Conservation (phyloP, 2,329 filamentous ascomycete species). For the Alternaria tenuissima region DNA sequence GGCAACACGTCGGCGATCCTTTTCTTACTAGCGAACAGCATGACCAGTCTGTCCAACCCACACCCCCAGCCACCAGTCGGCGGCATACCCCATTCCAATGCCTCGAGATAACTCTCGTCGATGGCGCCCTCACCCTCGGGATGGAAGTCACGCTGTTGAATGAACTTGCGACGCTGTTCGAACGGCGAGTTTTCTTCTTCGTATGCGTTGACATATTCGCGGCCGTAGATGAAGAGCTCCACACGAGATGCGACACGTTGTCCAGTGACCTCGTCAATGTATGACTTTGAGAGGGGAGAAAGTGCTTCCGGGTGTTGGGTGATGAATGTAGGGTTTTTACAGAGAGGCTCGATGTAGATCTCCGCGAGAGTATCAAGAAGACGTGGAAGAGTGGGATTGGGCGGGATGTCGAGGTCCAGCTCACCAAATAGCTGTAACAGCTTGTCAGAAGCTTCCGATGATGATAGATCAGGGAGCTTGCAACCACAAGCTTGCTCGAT, state of each 20-base stretch:
- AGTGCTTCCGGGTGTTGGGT: conserved; percentile 89
- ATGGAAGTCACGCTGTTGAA: conserved; percentile 61
- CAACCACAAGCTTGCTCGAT: conserved; percentile 74
- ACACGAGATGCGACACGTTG: conserved; percentile 82
- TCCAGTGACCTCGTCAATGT: conserved; percentile 68
- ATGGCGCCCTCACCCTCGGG: conserved; percentile 54
- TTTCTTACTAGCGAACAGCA: conserved; percentile 82
- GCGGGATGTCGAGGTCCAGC: conserved; percentile 59
- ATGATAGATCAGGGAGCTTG: conserved; percentile 65
- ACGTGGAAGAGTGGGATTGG: conserved; percentile 66
- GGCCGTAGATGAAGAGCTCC: conserved; percentile 81
- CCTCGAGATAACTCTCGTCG: conserved; percentile 85
- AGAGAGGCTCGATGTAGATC: conserved; percentile 79
- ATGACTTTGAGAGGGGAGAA: conserved; percentile 90
- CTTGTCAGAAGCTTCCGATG: conserved; percentile 64
- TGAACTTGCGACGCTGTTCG: conserved; percentile 84
- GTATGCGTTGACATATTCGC: conserved; percentile 94
- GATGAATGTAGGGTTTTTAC: conserved; percentile 79
- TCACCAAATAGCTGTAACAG: conserved; percentile 65
- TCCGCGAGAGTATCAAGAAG: conserved; percentile 84
- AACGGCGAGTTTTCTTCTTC: conserved; percentile 96
- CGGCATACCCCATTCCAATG: conserved; percentile 88
- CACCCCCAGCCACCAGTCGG: conserved; percentile 97
- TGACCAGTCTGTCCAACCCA: conserved; percentile 87
- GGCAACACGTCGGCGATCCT: conserved; percentile 86